Evolutionary conservation across 768 basidiomycete species (phyloP).

Genomic region (Hypsizygus marmoreus): DNA sequence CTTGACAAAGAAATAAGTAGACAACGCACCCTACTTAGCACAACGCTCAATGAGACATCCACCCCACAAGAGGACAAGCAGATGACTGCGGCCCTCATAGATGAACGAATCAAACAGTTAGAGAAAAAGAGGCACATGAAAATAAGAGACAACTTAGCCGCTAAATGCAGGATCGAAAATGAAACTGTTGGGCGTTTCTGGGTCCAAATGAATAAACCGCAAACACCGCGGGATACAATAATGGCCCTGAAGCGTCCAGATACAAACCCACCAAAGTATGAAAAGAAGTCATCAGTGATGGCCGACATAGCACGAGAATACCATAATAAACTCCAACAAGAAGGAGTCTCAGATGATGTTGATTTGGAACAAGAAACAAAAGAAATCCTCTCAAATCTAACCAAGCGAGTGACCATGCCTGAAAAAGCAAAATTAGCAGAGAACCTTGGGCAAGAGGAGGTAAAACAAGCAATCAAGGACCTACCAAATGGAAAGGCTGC

Average conservation of each 20-base stretch:
- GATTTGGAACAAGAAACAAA: background rate
- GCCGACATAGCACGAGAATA: slow-evolving; percentile 1
- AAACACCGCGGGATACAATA: slow-evolving; percentile 16
- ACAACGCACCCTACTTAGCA: no score
- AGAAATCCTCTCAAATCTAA: background rate
- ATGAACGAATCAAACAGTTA: slow-evolving; percentile 9
- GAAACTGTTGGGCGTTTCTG: slow-evolving; percentile 14
- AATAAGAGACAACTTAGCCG: slow-evolving; percentile 2
- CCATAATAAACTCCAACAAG: slow-evolving; percentile 4
- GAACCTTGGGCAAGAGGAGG: background rate
- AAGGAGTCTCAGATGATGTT: background rate
- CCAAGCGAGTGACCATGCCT: background rate
- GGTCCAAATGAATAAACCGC: slow-evolving; percentile 7
- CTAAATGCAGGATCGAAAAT: slow-evolving; percentile 5
- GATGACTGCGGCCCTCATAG: slow-evolving; percentile 19
- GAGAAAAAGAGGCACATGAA: slow-evolving; percentile 7
- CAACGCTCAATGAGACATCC: no score
- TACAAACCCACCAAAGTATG: background rate
- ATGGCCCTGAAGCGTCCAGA: background rate
- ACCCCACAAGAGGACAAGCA: no score
- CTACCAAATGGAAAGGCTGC: slow-evolving; percentile 18
- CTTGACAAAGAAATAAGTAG: no score
- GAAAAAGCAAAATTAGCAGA: background rate
- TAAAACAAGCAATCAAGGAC: slow-evolving; percentile 4
- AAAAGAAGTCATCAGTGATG: slow-evolving; percentile 2